A percentile compares a stretch with the other conserved stretches of the same genome.
These are phyloP conservation scores for Ophiostoma sp. DNA, from an alignment of 2,329 filamentous ascomycete genomes.

Conservation along the genomic window DNA sequence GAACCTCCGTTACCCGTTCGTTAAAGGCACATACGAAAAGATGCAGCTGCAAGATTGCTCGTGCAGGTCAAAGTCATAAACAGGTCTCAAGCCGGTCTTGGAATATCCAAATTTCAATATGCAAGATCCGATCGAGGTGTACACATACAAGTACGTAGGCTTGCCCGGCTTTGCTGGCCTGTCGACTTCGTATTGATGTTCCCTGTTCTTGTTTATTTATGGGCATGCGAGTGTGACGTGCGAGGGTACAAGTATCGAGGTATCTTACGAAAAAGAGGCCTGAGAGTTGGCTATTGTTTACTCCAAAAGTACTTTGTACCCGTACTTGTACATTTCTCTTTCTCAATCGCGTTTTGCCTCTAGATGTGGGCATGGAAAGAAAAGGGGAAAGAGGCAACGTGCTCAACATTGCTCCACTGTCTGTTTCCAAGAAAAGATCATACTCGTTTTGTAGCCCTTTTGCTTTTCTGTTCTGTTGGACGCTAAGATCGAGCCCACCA, in stretches of 20 bases:
- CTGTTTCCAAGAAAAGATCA: conserved; percentile 13
- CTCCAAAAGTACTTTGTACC: not conserved
- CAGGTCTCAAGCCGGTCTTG: not conserved
- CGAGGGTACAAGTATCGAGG: not conserved
- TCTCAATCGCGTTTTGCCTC: not conserved
- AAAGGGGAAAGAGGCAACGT: conserved; percentile 4
- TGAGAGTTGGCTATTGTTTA: not conserved
- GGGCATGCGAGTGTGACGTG: not conserved
- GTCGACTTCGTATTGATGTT: not conserved
- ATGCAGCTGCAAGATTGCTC: not conserved
- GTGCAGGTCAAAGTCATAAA: not conserved
- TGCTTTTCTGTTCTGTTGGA: not conserved
- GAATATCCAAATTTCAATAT: not conserved
- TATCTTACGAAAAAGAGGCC: not conserved
- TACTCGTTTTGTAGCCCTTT: not conserved
- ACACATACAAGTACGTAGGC: not conserved
- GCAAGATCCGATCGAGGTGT: conserved; percentile 4
- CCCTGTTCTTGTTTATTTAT: conserved; percentile 4
- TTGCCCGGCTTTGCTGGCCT: not conserved
- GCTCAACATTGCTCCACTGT: not conserved
- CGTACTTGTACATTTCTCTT: not conserved
- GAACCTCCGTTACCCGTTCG: not conserved
- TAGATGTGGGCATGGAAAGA: not conserved
- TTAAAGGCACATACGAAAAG: not conserved
- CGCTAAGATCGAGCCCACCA: not conserved